phyloP scores from a whole-genome alignment of 192 early-diverging fungal species.

The Allomyces macrogynus region DNA sequence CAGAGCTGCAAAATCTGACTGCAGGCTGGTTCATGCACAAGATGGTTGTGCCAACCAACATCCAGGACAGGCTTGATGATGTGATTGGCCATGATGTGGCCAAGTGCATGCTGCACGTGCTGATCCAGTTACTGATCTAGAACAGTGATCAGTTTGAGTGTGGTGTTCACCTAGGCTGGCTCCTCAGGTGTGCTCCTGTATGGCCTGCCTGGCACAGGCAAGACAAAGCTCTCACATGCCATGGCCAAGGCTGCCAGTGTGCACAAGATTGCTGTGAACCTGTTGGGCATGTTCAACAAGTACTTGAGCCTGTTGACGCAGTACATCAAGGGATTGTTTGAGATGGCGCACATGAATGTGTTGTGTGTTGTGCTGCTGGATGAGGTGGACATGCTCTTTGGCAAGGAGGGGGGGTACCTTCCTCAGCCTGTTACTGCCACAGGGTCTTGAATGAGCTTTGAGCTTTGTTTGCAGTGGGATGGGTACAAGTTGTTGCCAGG shows the following conservation, averaged over 20 bases:
- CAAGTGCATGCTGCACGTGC: background rate
- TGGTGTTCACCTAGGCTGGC: background rate
- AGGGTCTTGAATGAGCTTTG: constrained; percentile 77
- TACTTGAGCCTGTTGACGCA: too few relatives aligned
- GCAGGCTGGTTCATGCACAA: too few relatives aligned
- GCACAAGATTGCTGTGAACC: constrained; percentile 51
- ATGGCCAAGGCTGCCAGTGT: constrained; percentile 64
- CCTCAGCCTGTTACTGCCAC: too few relatives aligned
- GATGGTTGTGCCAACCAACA: background rate
- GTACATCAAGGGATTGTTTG: constrained; percentile 81
- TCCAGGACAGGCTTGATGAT: background rate
- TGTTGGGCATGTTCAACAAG: constrained; percentile 58
- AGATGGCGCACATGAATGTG: constrained; percentile 65
- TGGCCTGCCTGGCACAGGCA: constrained; percentile 72
- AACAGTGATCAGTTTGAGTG: background rate
- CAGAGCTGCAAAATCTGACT: too few relatives aligned
- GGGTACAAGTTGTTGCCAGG: constrained; percentile 48
- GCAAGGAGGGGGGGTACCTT: constrained; percentile 41
- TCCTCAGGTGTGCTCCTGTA: constrained; percentile 54
- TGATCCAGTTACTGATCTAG: background rate
- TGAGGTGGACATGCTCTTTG: constrained; percentile 82
- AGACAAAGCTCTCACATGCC: constrained; percentile 66
- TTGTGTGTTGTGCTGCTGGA: constrained; percentile 96
- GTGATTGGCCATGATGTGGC: background rate
- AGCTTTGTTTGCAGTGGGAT: constrained; percentile 97